phyloP scores from a whole-genome alignment of 1,284 basidiomycete species.

The Entoloma clypeatum region DNA sequence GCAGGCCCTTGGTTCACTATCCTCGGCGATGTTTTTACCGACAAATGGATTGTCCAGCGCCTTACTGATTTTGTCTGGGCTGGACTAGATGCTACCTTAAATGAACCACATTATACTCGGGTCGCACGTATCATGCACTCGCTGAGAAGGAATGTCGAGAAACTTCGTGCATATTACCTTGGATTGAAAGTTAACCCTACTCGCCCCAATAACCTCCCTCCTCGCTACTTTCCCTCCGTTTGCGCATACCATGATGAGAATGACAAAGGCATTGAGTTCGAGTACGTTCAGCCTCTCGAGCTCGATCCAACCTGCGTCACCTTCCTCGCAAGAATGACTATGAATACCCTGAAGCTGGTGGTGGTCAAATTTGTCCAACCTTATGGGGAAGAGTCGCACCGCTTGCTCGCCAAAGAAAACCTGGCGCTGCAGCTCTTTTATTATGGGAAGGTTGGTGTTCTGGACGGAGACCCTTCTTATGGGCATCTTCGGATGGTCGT shows the following conservation, averaged over 20 bases:
- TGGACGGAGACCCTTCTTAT: constrained; percentile 16
- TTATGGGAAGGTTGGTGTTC: constrained; percentile 1
- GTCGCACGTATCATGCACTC: constrained; percentile 15
- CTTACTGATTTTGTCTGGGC: constrained; percentile 26
- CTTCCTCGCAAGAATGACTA: too few species aligned
- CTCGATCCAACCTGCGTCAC: neutral
- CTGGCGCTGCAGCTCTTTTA: constrained; percentile 9
- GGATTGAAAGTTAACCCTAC: neutral
- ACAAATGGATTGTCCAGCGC: constrained; percentile 24
- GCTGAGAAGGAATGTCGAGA: neutral
- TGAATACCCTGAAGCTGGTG: too few species aligned
- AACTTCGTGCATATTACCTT: neutral
- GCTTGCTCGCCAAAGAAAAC: constrained; percentile 2
- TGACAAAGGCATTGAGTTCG: neutral
- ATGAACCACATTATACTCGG: constrained; percentile 11
- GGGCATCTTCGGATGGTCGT: constrained; percentile 18
- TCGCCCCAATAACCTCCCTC: neutral
- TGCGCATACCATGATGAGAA: neutral
- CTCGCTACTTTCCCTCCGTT: constrained; percentile 1
- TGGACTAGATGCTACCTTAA: constrained; percentile 12
- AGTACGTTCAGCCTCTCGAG: neutral
- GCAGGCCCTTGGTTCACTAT: constrained; percentile 25
- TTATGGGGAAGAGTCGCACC: constrained; percentile 1
- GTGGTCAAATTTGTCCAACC: constrained; percentile 2
- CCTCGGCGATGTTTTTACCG: constrained; percentile 26